Evolutionary conservation across 1,284 basidiomycete species (phyloP).

Genomic region (Cryptococcus amylolentus): DNA sequence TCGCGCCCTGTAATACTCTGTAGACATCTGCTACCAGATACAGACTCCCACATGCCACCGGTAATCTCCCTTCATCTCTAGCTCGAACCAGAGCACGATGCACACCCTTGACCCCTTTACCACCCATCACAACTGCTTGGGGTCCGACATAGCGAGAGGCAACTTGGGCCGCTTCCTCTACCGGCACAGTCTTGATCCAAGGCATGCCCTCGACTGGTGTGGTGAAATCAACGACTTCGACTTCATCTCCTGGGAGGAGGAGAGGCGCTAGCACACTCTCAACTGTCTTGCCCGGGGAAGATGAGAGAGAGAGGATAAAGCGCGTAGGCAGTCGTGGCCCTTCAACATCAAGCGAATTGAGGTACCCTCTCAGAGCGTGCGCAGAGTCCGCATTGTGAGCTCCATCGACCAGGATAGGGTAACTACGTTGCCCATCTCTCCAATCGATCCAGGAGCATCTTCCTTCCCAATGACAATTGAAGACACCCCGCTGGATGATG

Average conservation of each 20-base stretch:
- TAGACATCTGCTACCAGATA: slow-evolving; percentile 89
- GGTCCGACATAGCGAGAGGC: slow-evolving; percentile 40
- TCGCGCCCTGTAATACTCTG: slow-evolving; percentile 50
- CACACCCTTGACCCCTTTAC: slow-evolving; percentile 18
- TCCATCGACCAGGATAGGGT: slow-evolving; percentile 73
- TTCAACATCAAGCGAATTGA: slow-evolving; percentile 55
- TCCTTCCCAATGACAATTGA: slow-evolving; percentile 69
- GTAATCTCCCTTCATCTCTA: slow-evolving; percentile 47
- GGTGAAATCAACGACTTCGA: slow-evolving; percentile 62
- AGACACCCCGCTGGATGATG: slow-evolving; percentile 61
- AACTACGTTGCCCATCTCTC: slow-evolving; percentile 28
- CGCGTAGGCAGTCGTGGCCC: slow-evolving; percentile 29
- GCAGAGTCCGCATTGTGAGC: slow-evolving; percentile 92
- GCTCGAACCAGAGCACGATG: slow-evolving; percentile 26
- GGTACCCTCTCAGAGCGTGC: slow-evolving; percentile 64
- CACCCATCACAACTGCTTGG: slow-evolving; percentile 11
- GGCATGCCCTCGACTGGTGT: slow-evolving; percentile 82
- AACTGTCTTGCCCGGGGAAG: slow-evolving; percentile 75
- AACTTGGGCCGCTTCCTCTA: slow-evolving; percentile 54
- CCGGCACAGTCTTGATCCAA: slow-evolving; percentile 69
- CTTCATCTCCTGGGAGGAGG: slow-evolving; percentile 50
- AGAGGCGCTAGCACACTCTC: slow-evolving; percentile 65
- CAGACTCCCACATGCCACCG: slow-evolving; percentile 80
- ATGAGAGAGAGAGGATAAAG: slow-evolving; percentile 71
- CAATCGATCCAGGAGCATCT: slow-evolving; percentile 64